These are phyloP conservation scores for Dentipellis sp. DNA, from an alignment of 768 basidiomycete species.

Conservation along the genomic window DNA sequence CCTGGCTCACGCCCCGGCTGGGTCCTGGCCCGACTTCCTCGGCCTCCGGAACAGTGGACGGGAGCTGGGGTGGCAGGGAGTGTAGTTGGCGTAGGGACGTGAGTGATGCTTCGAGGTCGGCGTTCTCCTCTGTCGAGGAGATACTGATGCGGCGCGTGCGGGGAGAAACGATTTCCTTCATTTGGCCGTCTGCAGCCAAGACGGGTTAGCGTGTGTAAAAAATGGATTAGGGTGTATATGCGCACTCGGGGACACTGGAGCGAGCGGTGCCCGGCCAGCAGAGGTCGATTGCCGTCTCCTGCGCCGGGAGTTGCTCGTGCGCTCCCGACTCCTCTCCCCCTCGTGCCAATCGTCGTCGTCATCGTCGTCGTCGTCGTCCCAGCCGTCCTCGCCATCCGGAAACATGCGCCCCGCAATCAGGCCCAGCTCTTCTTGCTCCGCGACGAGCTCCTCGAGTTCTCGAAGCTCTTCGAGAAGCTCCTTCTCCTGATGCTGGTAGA, in stretches of 20 bases:
- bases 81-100: slow-evolving; percentile 4
- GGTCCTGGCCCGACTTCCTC: slow-evolving; percentile 5
- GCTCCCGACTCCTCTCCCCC: slow-evolving; percentile 20
- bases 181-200: slow-evolving; percentile 2
- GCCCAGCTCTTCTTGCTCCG: slow-evolving; percentile 52
- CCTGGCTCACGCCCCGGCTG: not conserved
- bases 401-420: slow-evolving; percentile 41
- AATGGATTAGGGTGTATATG: not conserved
- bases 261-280: slow-evolving; percentile 2
- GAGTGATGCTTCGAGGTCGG: slow-evolving; percentile 21
- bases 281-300: slow-evolving; percentile 21
- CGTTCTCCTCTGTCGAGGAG: slow-evolving; percentile 15
- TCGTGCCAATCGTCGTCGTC: slow-evolving; percentile 31
- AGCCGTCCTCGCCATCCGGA: slow-evolving; percentile 35
- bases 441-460: slow-evolving; percentile 47
- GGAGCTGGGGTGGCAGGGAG: not conserved
- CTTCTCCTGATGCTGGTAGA: slow-evolving; percentile 72
- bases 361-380: slow-evolving; percentile 52
- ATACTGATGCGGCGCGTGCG: slow-evolving; percentile 11
- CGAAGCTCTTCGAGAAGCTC: slow-evolving; percentile 57
- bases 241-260: not conserved
- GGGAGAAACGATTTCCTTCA: slow-evolving; percentile 14
- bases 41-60: slow-evolving; percentile 9
- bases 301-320: slow-evolving; percentile 21
- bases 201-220: not conserved